Base-by-base conservation (phyloP, 176 grass and related monocot genomes). In the Bromus sterilis region DNA sequence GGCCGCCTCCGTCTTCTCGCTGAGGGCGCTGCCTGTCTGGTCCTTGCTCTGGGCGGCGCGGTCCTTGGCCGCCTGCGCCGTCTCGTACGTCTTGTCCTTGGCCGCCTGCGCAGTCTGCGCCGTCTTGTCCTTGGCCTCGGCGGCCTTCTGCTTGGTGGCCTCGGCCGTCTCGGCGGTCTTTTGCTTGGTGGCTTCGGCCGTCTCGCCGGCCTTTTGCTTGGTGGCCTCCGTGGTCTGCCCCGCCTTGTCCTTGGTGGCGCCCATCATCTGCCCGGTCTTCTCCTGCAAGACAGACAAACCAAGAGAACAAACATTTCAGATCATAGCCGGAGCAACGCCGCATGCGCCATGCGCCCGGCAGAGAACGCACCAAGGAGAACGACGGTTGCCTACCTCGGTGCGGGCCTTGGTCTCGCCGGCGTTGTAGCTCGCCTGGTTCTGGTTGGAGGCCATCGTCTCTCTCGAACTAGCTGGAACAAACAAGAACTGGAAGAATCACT, bases 361-460 rank as follows among this genome's bases (percentile, higher is more conserved):
- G 49, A 53, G 49, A 2, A 2, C 18, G 18, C 44, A 24, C n/a
- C 4, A 12, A 5, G 65, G 21, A 66, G 4, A 7, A 7, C 21
- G 9, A 35, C 15, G 30, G 21, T 12, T 9, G 91, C 94, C 94
- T 97, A 93, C 94, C 94, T 97, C 86, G 24, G 86, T 78, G 21
- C 56, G 83, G 62, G 67, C 94, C 85, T 93, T 97, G 89, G 86
- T 83, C 75, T 93, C 89, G 72, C 89, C 94, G 56, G 91, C 89
- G 21, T 28, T 62, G 88, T 81, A 87, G 89, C 73, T 85, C 29
- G 75, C 78, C 65, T 89, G 60, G 33, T 88, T 34, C 69, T 91
- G 84, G 13, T 87, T 67, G 72, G 91, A 93, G 28, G 94, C 94
- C 94, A 93, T 94, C 18, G 62, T 18, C 9, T 35, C 63, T 36